A percentile compares a stretch with the other conserved stretches of the same genome.
These are phyloP conservation scores for Kodamaea kaohsiungensis DNA, from an alignment of 805 yeast genomes.

Conservation along the genomic window DNA sequence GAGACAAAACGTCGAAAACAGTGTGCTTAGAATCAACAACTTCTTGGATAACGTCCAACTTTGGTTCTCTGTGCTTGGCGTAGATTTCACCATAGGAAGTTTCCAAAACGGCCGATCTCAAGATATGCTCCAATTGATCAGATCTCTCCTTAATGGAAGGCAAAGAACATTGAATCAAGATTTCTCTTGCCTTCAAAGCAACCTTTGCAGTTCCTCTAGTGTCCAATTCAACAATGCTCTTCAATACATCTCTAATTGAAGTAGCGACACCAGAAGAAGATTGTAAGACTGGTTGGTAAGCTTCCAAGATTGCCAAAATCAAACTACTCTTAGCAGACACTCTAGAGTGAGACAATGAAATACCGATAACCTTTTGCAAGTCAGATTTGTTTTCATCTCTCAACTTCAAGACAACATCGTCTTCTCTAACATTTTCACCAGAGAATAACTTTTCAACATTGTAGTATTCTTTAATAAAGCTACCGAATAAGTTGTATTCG, in stretches of 20 bases:
- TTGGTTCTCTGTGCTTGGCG: conserved; percentile 80
- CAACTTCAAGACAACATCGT: conserved; percentile 80
- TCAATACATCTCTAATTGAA: conserved; percentile 69
- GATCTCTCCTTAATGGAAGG: conserved; percentile 96
- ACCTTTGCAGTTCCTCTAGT: conserved; percentile 91
- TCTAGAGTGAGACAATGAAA: conserved; percentile 86
- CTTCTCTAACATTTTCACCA: conserved; percentile 77
- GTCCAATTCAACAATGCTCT: conserved; percentile 82
- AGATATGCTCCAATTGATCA: conserved; percentile 94
- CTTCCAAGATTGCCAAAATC: conserved; percentile 78
- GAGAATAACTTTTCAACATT: conserved; percentile 76
- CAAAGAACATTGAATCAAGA: conserved; percentile 92
- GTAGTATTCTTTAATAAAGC: conserved; percentile 69
- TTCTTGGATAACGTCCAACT: conserved; percentile 75
- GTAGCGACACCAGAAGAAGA: conserved; percentile 63
- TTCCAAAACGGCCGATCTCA: conserved; percentile 87
- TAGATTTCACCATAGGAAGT: conserved; percentile 83
- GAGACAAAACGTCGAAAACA: conserved; percentile 93
- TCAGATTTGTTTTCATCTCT: conserved; percentile 86
- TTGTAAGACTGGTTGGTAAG: conserved; percentile 78
- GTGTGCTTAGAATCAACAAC: conserved; percentile 95
- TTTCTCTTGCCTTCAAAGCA: conserved; percentile 92
- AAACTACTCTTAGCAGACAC: conserved; percentile 92
- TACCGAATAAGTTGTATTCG: conserved; percentile 74
- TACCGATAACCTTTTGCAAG: conserved; percentile 67